phyloP scores from a whole-genome alignment of 164 flowering plant species.

The Vitis rotundifolia region DNA sequence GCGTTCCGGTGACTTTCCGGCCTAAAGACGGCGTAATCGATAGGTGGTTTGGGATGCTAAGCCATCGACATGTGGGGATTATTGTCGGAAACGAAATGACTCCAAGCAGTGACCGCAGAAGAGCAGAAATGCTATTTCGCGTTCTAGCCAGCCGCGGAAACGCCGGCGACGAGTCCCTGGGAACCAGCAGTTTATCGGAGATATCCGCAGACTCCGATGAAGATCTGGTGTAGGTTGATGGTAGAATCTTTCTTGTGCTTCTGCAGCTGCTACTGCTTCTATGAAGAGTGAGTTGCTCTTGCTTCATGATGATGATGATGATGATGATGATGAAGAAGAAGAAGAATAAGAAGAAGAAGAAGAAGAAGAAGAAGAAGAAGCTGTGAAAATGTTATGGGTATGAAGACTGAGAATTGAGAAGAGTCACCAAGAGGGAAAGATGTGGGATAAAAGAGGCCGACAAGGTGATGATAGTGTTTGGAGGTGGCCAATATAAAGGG shows the following conservation, averaged over 20 bases:
- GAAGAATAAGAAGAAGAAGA: not conserved
- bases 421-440: not conserved
- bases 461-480: slow-evolving; percentile 47
- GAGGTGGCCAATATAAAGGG: slow-evolving; percentile 36
- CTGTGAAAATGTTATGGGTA: not conserved
- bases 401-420: slow-evolving; percentile 1
- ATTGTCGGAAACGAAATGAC: slow-evolving; percentile 29
- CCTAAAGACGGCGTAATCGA: slow-evolving; percentile 51
- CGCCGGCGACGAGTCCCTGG: slow-evolving; percentile 4
- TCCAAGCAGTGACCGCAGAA: slow-evolving; percentile 46
- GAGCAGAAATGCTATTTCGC: slow-evolving; percentile 21
- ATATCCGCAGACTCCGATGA: slow-evolving; percentile 20
- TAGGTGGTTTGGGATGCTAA: slow-evolving; percentile 31
- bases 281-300: slow-evolving; percentile 22
- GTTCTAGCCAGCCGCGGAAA: slow-evolving; percentile 5
- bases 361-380: slow-evolving; percentile 2
- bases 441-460: slow-evolving; percentile 32
- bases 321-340: no score
- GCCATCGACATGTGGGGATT: slow-evolving; percentile 52
- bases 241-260: slow-evolving; percentile 35
- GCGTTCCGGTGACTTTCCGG: slow-evolving; percentile 79
- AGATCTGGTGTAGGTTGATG: slow-evolving; percentile 32
- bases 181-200: slow-evolving; percentile 25
- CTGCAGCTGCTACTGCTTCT: slow-evolving; percentile 38
- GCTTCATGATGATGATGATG: slow-evolving; percentile 12